Base-by-base conservation (phyloP, 768 basidiomycete species). In the Termitomyces sp. region DNA sequence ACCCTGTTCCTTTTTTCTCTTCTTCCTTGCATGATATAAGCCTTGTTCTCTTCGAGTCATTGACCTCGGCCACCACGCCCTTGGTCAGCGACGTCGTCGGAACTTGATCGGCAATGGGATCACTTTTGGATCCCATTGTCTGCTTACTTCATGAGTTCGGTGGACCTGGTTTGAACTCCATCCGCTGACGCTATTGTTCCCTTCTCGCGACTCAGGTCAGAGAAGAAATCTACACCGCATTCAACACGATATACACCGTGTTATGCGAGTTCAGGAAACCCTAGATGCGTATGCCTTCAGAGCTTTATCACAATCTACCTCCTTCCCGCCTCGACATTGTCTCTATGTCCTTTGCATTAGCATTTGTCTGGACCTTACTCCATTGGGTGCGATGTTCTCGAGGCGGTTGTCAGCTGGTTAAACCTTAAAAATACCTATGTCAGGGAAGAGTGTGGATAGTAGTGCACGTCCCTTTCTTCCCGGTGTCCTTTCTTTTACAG, bases 201-300 rank as follows among this genome's bases (percentile, higher is more conserved):
- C 60, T 62, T 69, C 69, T 61, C 68, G 69, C 59, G 68, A 63
- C 63, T 68, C 73, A 96, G 94, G 90, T 98, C 76, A 84, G 97
- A 76, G 95, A 98, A 78, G 96, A 99, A 82, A 98, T 98, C 64
- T 98, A 99, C 72, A 94, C 93, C 36, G 97, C 97, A 26, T 99
- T 99, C 88, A 98, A 98, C 78, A 93, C 93, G 58, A 99, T 99
- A 58, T 99, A 99, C 75, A 96, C 96, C 59, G 96, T 98, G 79
- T 74, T 99, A 63, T 91, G 89, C 81, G 94, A 95, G 70, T 95
- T 93, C 82, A 84, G 91, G 73, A 95, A 93, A 76, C 92, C 91
- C 46, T 91, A 74, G 80, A 16, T 47, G 2, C 5, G 18, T 27
- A 32, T 45, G 49, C 34, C 40, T 45, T 22, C 20, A 48, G 43